These are phyloP conservation scores for Fallopia convolvulus DNA, from an alignment of 148 eudicot species.

Conservation along the genomic window DNA sequence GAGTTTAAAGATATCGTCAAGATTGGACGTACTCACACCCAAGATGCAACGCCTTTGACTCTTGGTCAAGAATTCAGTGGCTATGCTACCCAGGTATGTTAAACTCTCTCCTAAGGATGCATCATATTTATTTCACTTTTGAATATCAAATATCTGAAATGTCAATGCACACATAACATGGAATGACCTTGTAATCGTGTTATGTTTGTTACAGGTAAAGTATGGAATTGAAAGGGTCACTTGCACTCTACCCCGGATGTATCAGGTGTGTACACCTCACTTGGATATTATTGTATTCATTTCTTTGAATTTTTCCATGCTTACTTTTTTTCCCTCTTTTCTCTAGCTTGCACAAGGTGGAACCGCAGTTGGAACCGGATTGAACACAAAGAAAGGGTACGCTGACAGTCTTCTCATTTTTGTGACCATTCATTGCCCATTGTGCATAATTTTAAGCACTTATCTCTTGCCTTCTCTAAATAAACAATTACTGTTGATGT, in stretches of 20 bases:
- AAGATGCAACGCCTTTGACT: conserved; percentile 99
- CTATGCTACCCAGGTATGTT: conserved; percentile 84
- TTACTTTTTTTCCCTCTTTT: conserved; percentile 13
- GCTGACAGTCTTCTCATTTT: conserved; percentile 6
- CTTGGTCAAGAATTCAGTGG: conserved; percentile 99
- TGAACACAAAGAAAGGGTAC: conserved; percentile 97
- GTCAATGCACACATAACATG: not conserved
- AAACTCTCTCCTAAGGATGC: not conserved
- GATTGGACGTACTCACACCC: conserved; percentile 98
- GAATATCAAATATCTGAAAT: not conserved
- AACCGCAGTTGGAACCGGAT: conserved; percentile 97
- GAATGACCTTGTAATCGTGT: conserved; percentile 10
- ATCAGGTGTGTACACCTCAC: conserved; percentile 51
- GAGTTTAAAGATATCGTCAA: conserved; percentile 90
- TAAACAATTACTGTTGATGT: not conserved
- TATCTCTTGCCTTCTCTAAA: not conserved
- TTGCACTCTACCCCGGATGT: conserved; percentile 78
- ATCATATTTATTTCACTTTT: not conserved
- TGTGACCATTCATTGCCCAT: not conserved
- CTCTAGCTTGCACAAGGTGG: conserved; percentile 99
- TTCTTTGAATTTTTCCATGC: not conserved
- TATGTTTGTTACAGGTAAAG: conserved; percentile 58
- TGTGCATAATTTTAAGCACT: not conserved
- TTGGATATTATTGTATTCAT: not conserved
- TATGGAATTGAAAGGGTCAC: conserved; percentile 81